Evolutionary conservation across 2,329 filamentous ascomycete species (phyloP).

Genomic region (Venturia effusa): DNA sequence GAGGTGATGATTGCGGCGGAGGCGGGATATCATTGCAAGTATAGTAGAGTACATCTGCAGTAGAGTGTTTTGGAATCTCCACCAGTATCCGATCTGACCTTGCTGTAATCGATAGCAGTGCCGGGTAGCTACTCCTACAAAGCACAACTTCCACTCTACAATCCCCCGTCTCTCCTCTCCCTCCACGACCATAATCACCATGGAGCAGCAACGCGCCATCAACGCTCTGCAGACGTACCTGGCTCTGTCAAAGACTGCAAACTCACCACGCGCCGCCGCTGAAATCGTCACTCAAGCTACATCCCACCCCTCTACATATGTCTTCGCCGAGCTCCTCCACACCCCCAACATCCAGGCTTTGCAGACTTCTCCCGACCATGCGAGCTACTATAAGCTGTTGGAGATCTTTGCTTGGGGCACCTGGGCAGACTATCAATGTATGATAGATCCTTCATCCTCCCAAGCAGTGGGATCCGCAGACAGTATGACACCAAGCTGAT

Average conservation of each 20-base stretch:
- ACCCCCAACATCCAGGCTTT: constrained; percentile 70
- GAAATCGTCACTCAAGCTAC: constrained; percentile 83
- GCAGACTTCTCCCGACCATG: constrained; percentile 49
- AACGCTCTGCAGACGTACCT: constrained; percentile 72
- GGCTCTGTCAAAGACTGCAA: constrained; percentile 75
- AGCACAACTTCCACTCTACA: not conserved
- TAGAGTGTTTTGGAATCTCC: not conserved
- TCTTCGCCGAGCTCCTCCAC: constrained; percentile 89
- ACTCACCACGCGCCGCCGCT: constrained; percentile 70
- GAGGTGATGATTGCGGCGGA: not conserved
- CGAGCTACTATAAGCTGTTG: constrained; percentile 57
- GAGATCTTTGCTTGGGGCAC: constrained; percentile 90
- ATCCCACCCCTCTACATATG: constrained; percentile 76
- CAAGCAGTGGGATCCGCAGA: not conserved
- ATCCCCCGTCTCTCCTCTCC: not conserved
- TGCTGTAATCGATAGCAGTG: too few species aligned
- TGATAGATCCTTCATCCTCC: not conserved
- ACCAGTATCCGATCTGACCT: not conserved
- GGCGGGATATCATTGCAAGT: not conserved
- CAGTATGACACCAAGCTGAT: constrained; percentile 3
- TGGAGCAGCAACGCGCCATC: constrained; percentile 60
- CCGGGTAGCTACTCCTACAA: too few species aligned
- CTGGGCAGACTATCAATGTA: constrained; percentile 63
- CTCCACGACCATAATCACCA: constrained; percentile 23
- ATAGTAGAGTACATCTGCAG: not conserved